Evolutionary conservation across 345 rosid species (phyloP).

Genomic region (Zanthoxylum bungeanum): DNA sequence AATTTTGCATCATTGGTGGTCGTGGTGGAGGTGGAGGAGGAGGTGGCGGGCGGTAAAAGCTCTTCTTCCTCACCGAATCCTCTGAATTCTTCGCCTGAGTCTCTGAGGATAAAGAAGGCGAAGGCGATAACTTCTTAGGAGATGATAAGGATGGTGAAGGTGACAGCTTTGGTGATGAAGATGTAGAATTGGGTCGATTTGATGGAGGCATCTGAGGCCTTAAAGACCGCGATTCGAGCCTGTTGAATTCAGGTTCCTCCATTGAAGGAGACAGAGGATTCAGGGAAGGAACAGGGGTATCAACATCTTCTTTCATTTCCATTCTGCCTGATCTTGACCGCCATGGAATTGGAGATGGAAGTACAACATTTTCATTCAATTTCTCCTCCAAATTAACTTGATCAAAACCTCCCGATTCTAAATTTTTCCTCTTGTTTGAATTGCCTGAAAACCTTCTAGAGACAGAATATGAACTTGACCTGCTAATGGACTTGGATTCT

Average conservation of each 20-base stretch:
- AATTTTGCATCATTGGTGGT: conserved; percentile 37
- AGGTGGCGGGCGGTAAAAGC: conserved; percentile 42
- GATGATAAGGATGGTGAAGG: conserved; percentile 42
- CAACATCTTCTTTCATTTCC: conserved; percentile 44
- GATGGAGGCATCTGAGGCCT: conserved; percentile 30
- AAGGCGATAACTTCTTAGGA: conserved; percentile 40
- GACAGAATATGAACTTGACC: conserved; percentile 28
- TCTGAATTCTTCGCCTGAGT: conserved; percentile 39
- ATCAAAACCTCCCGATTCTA: conserved; percentile 28
- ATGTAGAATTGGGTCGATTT: conserved; percentile 22
- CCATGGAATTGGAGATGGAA: conserved; percentile 99
- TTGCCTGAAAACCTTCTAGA: conserved; percentile 40
- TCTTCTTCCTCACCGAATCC: conserved; percentile 47
- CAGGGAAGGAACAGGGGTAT: conserved; percentile 14
- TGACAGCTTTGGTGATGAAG: conserved; percentile 41
- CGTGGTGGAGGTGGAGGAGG: conserved; percentile 74
- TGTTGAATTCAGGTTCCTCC: conserved; percentile 32
- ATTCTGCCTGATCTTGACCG: conserved; percentile 76
- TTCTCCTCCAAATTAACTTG: conserved; percentile 23
- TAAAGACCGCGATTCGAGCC: conserved; percentile 21
- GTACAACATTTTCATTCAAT: conserved; percentile 44
- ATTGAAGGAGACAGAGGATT: conserved; percentile 21
- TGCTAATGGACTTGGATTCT: conserved; percentile 25
- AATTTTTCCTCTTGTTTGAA: conserved; percentile 15
- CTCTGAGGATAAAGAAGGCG: conserved; percentile 36